These are phyloP conservation scores for Blastobotrys arbuscula DNA, from an alignment of 1,139 yeast species.

Conservation along the genomic window DNA sequence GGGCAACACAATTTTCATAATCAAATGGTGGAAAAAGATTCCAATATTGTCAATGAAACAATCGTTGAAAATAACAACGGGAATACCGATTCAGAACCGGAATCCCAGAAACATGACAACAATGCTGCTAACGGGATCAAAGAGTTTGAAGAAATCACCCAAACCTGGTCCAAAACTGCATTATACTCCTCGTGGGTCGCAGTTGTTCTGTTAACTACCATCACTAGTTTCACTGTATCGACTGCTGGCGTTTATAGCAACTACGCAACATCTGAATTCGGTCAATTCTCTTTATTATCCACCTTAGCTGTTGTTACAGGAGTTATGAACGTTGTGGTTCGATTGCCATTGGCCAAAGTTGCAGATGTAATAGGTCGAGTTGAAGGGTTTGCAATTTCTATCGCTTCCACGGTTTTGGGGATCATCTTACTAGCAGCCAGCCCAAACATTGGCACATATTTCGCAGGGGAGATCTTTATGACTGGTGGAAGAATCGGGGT, in stretches of 20 bases:
- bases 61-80: too few species aligned
- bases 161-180: slow-evolving; percentile 22
- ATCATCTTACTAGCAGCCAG: not conserved
- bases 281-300: slow-evolving; percentile 37
- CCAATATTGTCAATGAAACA: too few species aligned
- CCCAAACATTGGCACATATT: slow-evolving; percentile 33
- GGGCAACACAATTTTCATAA: too few species aligned
- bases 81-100: too few species aligned
- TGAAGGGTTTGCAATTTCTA: slow-evolving; percentile 35
- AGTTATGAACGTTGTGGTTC: slow-evolving; percentile 37
- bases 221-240: slow-evolving; percentile 35
- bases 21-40: too few species aligned
- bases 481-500: slow-evolving; percentile 37
- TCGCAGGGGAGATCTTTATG: slow-evolving; percentile 34
- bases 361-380: slow-evolving; percentile 39
- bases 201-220: slow-evolving; percentile 38
- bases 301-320: slow-evolving; percentile 39
- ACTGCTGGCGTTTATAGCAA: slow-evolving; percentile 38
- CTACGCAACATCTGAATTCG: slow-evolving; percentile 38
- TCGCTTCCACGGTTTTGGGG: slow-evolving; percentile 24
- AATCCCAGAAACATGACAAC: too few species aligned
- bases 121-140: slow-evolving; percentile 7
- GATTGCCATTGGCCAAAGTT: slow-evolving; percentile 39
- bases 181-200: slow-evolving; percentile 27
- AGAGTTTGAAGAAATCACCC: slow-evolving; percentile 7